A percentile compares a stretch with the other conserved stretches of the same genome.
phyloP scores from a whole-genome alignment of 1,284 basidiomycete genomes.

The Filobasidium uniguttulatum region DNA sequence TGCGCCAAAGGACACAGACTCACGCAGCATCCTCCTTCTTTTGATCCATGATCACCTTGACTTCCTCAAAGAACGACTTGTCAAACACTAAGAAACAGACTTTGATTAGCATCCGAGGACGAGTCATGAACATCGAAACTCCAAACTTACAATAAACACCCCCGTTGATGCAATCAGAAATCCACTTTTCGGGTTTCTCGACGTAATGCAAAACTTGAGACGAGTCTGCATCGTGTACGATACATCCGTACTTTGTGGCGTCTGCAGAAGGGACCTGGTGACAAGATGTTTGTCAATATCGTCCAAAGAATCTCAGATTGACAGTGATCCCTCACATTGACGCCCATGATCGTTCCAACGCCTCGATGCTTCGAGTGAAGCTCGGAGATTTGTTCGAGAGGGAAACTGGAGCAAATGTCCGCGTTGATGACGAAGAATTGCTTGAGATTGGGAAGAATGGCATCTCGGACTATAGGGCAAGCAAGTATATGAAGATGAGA shows the following conservation, averaged over 20 bases:
- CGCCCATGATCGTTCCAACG: conserved; percentile 41
- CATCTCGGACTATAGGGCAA: conserved; percentile 38
- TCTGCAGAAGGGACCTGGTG: conserved; percentile 37
- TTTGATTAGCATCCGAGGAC: neutral
- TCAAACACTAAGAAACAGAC: conserved; percentile 34
- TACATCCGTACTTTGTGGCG: conserved; percentile 40
- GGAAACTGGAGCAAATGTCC: conserved; percentile 42
- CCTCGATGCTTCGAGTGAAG: conserved; percentile 41
- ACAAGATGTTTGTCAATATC: neutral
- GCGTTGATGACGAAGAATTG: conserved; percentile 44
- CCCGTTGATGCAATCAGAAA: conserved; percentile 41
- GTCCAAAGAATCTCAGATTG: too few relatives aligned
- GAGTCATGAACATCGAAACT: neutral
- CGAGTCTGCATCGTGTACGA: conserved; percentile 38
- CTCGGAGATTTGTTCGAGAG: conserved; percentile 37
- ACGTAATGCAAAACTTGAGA: conserved; percentile 38
- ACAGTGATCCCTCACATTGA: conserved; percentile 27
- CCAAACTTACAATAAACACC: conserved; percentile 33
- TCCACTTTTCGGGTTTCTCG: conserved; percentile 43
- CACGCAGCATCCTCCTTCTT: conserved; percentile 38
- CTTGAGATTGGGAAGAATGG: conserved; percentile 38
- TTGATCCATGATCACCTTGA: conserved; percentile 41
- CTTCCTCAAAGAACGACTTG: conserved; percentile 41
- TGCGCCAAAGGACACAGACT: conserved; percentile 15
- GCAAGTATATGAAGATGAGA: conserved; percentile 7